These are phyloP conservation scores for Podosphaera aphanis DNA, from an alignment of 2,329 filamentous ascomycete species.

Conservation along the genomic window DNA sequence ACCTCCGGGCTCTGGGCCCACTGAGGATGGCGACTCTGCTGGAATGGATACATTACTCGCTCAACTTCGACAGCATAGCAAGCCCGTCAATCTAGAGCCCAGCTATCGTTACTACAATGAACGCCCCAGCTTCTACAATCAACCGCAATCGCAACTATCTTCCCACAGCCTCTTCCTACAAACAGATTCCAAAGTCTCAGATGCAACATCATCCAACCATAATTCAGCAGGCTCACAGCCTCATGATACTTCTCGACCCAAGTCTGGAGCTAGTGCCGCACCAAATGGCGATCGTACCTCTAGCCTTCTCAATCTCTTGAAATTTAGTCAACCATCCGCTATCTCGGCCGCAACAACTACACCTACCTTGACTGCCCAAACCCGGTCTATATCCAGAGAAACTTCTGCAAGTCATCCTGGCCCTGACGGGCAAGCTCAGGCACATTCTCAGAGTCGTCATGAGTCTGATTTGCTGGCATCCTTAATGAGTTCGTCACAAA, in stretches of 20 bases:
- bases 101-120: constrained; percentile 13
- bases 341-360: constrained; percentile 9
- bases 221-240: constrained; percentile 34
- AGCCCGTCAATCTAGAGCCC: constrained; percentile 11
- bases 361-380: constrained; percentile 12
- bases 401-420: constrained; percentile 9
- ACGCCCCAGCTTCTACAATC: constrained; percentile 10
- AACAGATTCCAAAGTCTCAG: constrained; percentile 31
- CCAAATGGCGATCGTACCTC: constrained; percentile 25
- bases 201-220: constrained; percentile 26
- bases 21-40: constrained; percentile 8
- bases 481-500: constrained; percentile 12
- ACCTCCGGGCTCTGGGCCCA: constrained; percentile 8
- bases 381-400: constrained; percentile 13
- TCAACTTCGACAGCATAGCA: constrained; percentile 14
- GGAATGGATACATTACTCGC: constrained; percentile 16
- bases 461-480: constrained; percentile 14
- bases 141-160: constrained; percentile 8
- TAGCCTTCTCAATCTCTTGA: constrained; percentile 39
- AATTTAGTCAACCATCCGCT: constrained; percentile 29
- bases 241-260: constrained; percentile 22
- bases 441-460: constrained; percentile 5
- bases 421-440: constrained; percentile 7
- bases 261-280: constrained; percentile 10
- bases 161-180: constrained; percentile 26